These are phyloP conservation scores for Tubosaeta sp. DNA, from an alignment of 768 basidiomycete species.

Conservation along the genomic window DNA sequence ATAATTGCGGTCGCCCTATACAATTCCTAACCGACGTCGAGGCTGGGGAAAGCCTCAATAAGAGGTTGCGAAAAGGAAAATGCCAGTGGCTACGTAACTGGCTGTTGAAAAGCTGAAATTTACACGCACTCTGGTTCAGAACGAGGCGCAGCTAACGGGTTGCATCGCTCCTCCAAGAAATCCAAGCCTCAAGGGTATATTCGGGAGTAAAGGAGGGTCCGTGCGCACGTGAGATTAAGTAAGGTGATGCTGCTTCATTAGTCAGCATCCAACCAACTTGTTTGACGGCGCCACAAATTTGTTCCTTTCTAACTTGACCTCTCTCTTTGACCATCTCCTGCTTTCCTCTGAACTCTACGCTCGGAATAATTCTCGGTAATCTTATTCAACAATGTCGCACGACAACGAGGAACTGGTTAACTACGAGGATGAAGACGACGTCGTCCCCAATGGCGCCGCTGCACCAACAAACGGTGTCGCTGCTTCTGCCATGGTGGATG, in stretches of 20 bases:
- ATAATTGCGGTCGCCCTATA: conserved; percentile 1
- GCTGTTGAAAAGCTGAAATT: neutral
- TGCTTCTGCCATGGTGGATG: conserved; percentile 41
- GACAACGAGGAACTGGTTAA: conserved; percentile 93
- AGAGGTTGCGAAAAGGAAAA: neutral
- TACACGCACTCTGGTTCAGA: conserved; percentile 6
- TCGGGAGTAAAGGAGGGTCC: conserved; percentile 16
- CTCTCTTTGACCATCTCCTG: conserved; percentile 12
- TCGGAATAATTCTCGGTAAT: conserved; percentile 23
- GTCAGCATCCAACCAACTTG: conserved; percentile 20
- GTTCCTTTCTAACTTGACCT: conserved; percentile 18
- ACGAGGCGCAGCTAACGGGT: neutral
- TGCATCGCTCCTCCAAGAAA: conserved; percentile 5
- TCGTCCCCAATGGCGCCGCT: conserved; percentile 55
- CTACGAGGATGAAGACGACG: conserved; percentile 89
- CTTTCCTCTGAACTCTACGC: conserved; percentile 23
- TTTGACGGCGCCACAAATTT: conserved; percentile 23
- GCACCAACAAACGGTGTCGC: conserved; percentile 48
- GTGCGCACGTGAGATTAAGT: conserved; percentile 25
- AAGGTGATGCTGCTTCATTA: conserved; percentile 9
- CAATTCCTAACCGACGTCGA: neutral
- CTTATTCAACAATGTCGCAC: conserved; percentile 55
- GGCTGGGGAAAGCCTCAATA: conserved; percentile 3
- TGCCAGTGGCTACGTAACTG: conserved; percentile 11
- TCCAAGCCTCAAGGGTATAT: neutral